These are phyloP conservation scores for Thuidium tamariscinum DNA, from an alignment of 225 moss, liverwort and hornwort species.

Conservation along the genomic window DNA sequence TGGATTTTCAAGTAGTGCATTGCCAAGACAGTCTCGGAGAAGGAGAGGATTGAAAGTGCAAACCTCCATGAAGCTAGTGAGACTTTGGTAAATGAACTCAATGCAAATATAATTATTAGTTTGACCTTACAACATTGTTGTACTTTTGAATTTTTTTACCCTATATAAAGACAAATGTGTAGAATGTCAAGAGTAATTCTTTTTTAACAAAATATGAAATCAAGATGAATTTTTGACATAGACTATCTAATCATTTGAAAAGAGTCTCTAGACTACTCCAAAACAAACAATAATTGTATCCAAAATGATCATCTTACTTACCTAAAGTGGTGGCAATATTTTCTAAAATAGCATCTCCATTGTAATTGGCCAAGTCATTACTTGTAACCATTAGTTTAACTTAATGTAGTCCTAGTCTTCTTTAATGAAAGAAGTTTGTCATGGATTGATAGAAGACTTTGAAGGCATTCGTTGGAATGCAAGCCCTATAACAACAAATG, in stretches of 20 bases:
- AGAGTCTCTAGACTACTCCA: not conserved
- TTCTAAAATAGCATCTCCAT: not conserved
- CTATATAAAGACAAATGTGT: not conserved
- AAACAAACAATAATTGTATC: not conserved
- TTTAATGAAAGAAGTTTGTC: too few species aligned
- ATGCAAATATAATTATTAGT: too few species aligned
- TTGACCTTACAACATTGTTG: not conserved
- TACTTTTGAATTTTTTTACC: not conserved
- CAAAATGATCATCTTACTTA: not conserved
- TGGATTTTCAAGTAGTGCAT: too few species aligned
- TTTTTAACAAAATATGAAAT: not conserved
- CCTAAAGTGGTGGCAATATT: not conserved
- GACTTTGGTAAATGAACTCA: not conserved
- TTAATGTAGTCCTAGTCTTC: too few species aligned
- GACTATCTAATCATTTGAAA: accelerated
- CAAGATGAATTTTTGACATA: not conserved
- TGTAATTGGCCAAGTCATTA: not conserved
- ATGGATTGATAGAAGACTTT: not conserved
- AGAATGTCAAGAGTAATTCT: not conserved
- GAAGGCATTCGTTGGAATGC: too few species aligned
- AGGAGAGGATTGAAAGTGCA: too few species aligned
- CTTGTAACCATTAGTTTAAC: not conserved
- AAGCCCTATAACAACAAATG: too few species aligned
- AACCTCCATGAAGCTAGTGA: too few species aligned
- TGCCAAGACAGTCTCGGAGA: too few species aligned